Percentiles rank a stretch among this genome's conserved stretches.
Evolutionary conservation across 495 filamentous ascomycete species (phyloP).

Genomic region (Podospora appendiculata): DNA sequence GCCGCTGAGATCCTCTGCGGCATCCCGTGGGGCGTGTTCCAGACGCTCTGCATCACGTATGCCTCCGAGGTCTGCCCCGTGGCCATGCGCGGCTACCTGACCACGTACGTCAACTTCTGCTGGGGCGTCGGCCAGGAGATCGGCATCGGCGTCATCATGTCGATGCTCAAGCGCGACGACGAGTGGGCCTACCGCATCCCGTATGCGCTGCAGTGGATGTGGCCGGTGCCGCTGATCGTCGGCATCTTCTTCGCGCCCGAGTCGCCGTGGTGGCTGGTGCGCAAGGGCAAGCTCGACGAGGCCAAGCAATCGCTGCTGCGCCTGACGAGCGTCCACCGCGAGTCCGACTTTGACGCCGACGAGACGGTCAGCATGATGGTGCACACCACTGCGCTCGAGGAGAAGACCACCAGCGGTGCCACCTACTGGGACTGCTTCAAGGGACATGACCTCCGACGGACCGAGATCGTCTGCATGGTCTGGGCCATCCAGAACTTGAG

Average conservation of each 20-base stretch:
- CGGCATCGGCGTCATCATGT: conserved; percentile 63
- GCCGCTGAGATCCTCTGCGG: conserved; percentile 71
- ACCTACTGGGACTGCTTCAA: conserved; percentile 69
- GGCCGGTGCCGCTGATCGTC: conserved; percentile 66
- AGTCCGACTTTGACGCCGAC: conserved; percentile 60
- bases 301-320: conserved; percentile 62
- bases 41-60: conserved; percentile 71
- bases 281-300: conserved; percentile 57
- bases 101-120: conserved; percentile 76
- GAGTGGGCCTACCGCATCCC: conserved; percentile 55
- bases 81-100: conserved; percentile 63
- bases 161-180: conserved; percentile 48
- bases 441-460: conserved; percentile 64
- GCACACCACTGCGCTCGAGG: conserved; percentile 68
- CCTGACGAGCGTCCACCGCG: conserved; percentile 49
- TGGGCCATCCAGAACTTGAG: conserved; percentile 80
- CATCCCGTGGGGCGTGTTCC: conserved; percentile 75
- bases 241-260: conserved; percentile 68
- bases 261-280: conserved; percentile 76
- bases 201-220: conserved; percentile 80
- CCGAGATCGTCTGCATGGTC: conserved; percentile 70
- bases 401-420: conserved; percentile 61
- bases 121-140: conserved; percentile 76
- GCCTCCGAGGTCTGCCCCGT: conserved; percentile 75
- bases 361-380: conserved; percentile 83